These are phyloP conservation scores for Cnidoscolus chayamansa DNA, from an alignment of 441 rosid genomes.

Conservation along the genomic window DNA sequence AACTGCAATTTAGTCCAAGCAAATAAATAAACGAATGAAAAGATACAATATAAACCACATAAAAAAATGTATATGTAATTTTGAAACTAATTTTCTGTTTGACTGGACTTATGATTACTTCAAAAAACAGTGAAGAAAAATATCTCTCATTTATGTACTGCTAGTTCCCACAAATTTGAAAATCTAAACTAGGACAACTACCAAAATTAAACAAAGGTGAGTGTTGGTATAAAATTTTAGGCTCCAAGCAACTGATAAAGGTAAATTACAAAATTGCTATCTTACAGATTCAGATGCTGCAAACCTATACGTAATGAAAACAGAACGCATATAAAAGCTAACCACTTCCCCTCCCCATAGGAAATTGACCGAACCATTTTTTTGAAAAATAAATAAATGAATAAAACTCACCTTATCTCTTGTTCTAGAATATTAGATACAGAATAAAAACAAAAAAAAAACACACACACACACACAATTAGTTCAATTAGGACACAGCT, in stretches of 20 bases:
- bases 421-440: neutral
- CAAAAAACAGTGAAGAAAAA: neutral
- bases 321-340: neutral
- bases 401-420: neutral
- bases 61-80: neutral
- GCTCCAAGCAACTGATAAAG: neutral
- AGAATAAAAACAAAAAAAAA: neutral
- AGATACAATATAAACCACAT: neutral
- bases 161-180: neutral
- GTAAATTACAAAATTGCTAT: too few species aligned
- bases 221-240: neutral
- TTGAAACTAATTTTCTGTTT: neutral
- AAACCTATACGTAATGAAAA: neutral
- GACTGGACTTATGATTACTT: neutral
- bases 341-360: neutral
- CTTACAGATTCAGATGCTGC: neutral
- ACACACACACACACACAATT: neutral
- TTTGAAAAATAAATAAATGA: neutral
- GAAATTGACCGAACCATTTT: neutral
- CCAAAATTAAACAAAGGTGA: neutral
- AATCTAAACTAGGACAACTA: neutral
- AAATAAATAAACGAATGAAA: neutral
- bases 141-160: neutral
- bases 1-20: slow-evolving; percentile 20
- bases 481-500: neutral